phyloP scores from a whole-genome alignment of 2,329 filamentous ascomycete genomes.

The Sporothrix variecibatus region DNA sequence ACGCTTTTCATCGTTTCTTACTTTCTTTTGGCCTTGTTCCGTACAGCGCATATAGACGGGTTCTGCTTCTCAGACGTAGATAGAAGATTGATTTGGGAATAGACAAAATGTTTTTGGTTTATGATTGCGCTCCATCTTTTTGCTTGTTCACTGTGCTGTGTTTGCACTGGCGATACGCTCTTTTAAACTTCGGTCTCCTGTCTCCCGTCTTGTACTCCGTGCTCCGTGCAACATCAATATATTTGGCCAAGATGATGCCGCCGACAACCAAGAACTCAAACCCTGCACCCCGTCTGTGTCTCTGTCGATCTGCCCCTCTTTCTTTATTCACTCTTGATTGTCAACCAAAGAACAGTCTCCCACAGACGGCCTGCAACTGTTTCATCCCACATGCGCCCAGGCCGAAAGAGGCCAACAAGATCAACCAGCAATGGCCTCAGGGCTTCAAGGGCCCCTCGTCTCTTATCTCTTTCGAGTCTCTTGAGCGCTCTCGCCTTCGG shows the following conservation, averaged over 20 bases:
- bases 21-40: not conserved
- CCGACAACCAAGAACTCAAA: not conserved
- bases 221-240: not conserved
- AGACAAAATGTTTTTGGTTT: slow-evolving; percentile 17
- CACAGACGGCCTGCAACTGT: not conserved
- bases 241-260: not conserved
- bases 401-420: not conserved
- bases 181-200: not conserved
- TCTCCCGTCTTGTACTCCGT: not conserved
- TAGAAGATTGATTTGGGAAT: slow-evolving; percentile 15
- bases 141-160: not conserved
- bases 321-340: not conserved
- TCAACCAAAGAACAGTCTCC: not conserved
- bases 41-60: slow-evolving; percentile 1
- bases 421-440: not conserved
- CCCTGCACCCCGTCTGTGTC: not conserved
- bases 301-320: not conserved
- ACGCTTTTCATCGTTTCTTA: not conserved
- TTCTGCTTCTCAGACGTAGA: slow-evolving; percentile 14
- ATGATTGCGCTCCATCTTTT: not conserved
- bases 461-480: not conserved
- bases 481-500: not conserved
- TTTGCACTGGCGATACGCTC: not conserved
- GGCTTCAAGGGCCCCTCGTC: not conserved
- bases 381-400: not conserved